Base-by-base conservation (phyloP, 331 rosid genomes). In the Arachis monticola region DNA sequence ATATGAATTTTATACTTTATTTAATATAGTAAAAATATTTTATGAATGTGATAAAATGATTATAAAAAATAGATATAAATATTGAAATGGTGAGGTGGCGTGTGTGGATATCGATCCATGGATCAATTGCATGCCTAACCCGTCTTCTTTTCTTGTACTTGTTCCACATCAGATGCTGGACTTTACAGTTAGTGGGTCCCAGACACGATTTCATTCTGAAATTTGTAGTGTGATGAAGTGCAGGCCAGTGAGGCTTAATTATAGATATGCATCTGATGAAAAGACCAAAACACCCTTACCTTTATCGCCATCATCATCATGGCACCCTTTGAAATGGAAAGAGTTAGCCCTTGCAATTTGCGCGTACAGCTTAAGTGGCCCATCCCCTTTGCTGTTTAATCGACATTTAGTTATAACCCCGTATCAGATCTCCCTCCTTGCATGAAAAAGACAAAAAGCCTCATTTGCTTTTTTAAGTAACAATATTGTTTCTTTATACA, bases 121-220 rank as follows among this genome's bases (percentile, higher is more conserved):
- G 30, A 27, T 27, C 30, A 22, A 57, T 22, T 58, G 9, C 57
- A 71, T 42, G 66, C 55, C 44, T 22, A 44, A 6, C 22, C 75
- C 65, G 0, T 14, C 59, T 56, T 8, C 44, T 55, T 38, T 8
- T 40, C 17, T 38, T 53, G 38, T 27, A 5, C 1, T 52, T 27
- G 2, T 6, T 42, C 80, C 91, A 82, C 82, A 80, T 75, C 84
- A 80, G 44, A 65, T 46, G 51, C 45, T 75, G 61, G 60, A 64
- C 44, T 45, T 82, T 61, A 56, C n/a, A 3, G 60, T 59, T 69
- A 47, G 80, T 30, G 81, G 87, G 89, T 17, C 84, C 84, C 72
- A 13, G 3, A 53, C 58, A 38, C 50, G 48, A 74, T 63, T 69
- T 48, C 40, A 75, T 52, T 76, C 70, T 69, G 64, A 69, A 68